Conservation (phyloP, 2,329 filamentous ascomycete genomes). For the Cercospora sojina region DNA sequence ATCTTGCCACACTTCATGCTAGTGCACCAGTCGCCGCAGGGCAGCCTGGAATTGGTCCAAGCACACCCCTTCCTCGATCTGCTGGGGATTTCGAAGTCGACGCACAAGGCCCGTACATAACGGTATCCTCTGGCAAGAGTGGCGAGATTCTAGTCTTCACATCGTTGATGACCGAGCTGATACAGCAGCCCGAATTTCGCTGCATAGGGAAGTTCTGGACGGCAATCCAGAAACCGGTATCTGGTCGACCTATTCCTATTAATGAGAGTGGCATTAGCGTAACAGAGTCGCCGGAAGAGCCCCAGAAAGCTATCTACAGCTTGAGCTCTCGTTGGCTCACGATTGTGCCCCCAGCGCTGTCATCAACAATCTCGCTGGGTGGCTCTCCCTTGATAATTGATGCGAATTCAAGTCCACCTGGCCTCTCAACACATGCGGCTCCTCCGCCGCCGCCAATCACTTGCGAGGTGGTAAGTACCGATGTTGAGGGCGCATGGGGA, state of each 20-base stretch:
- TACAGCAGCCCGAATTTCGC: slow-evolving; percentile 45
- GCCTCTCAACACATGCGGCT: slow-evolving; percentile 59
- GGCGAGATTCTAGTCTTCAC: slow-evolving; percentile 81
- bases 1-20: slow-evolving; percentile 71
- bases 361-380: slow-evolving; percentile 67
- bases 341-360: slow-evolving; percentile 66
- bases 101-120: slow-evolving; percentile 68
- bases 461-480: slow-evolving; percentile 69
- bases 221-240: slow-evolving; percentile 52
- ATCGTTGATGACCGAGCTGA: slow-evolving; percentile 32
- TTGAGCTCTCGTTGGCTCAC: slow-evolving; percentile 74
- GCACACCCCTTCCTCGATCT: slow-evolving; percentile 55
- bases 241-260: slow-evolving; percentile 14
- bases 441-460: slow-evolving; percentile 67
- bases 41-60: slow-evolving; percentile 28
- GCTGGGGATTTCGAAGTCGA: slow-evolving; percentile 72
- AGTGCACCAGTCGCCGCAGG: slow-evolving; percentile 59
- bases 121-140: slow-evolving; percentile 75
- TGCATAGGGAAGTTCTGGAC: slow-evolving; percentile 95
- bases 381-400: slow-evolving; percentile 58
- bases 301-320: slow-evolving; percentile 61
- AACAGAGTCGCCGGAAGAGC: slow-evolving; percentile 19
- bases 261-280: slow-evolving; percentile 37
- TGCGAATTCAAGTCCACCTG: slow-evolving; percentile 57
- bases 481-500: slow-evolving; percentile 54